phyloP scores from a whole-genome alignment of 1,139 yeast genomes.

The Sugiyamaella grinbergsii region DNA sequence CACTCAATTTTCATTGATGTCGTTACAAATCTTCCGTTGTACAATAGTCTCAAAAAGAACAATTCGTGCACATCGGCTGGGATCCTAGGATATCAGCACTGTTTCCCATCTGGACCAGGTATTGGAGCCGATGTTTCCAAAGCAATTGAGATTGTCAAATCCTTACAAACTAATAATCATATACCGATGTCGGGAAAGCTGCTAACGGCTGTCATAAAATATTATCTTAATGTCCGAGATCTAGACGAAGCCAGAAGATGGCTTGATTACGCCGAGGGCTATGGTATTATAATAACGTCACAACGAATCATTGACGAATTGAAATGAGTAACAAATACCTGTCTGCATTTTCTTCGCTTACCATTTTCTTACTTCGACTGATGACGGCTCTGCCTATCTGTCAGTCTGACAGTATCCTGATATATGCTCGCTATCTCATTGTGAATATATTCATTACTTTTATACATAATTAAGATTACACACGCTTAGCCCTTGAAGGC shows the following conservation, averaged over 20 bases:
- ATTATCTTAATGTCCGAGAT: conserved; percentile 24
- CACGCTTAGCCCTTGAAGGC: conserved; percentile 55
- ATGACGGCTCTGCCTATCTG: too few species aligned
- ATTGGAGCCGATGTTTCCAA: conserved; percentile 24
- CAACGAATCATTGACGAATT: conserved; percentile 9
- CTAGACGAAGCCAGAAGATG: conserved; percentile 26
- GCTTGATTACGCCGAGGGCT: conserved; percentile 25
- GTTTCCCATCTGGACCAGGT: conserved; percentile 13
- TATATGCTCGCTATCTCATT: neutral
- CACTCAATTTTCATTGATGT: conserved; percentile 31
- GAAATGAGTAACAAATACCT: neutral
- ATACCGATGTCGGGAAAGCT: conserved; percentile 24
- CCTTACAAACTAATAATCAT: conserved; percentile 21
- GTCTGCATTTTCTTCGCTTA: neutral
- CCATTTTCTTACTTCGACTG: too few species aligned
- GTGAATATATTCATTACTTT: neutral
- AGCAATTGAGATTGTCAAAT: conserved; percentile 28
- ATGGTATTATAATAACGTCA: conserved; percentile 25
- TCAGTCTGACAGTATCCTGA: neutral
- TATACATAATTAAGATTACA: neutral
- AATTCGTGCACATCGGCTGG: neutral
- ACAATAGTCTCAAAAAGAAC: conserved; percentile 7
- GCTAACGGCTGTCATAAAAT: conserved; percentile 29
- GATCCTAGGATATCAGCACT: conserved; percentile 6
- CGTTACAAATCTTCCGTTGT: conserved; percentile 26